A percentile compares a stretch with the other conserved stretches of the same genome.
Evolutionary conservation across 2,329 filamentous ascomycete species (phyloP).

Genomic region (Fusarium hostae): DNA sequence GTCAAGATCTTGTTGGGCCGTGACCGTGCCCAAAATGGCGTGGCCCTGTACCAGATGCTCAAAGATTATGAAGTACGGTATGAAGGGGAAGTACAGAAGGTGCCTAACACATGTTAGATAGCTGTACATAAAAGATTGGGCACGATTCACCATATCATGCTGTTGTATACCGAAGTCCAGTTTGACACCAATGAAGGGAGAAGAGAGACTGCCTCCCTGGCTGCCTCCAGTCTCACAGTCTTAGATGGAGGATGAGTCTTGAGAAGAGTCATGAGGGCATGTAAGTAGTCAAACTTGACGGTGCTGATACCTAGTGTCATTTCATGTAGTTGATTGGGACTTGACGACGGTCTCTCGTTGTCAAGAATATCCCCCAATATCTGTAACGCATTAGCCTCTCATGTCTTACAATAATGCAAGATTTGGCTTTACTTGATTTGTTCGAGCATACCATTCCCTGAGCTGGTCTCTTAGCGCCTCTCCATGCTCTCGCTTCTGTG

Average conservation of each 20-base stretch:
- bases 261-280: background rate
- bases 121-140: accelerated
- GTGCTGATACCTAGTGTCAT: conserved; percentile 12
- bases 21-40: accelerated
- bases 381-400: background rate
- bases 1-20: background rate
- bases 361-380: background rate
- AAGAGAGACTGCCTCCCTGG: background rate
- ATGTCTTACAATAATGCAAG: too few species aligned
- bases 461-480: background rate
- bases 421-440: too few species aligned
- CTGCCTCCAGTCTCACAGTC: background rate
- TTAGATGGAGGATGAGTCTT: background rate
- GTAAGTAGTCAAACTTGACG: conserved; percentile 3
- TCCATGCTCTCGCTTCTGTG: background rate
- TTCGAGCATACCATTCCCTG: background rate
- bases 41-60: background rate
- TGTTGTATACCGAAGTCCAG: conserved; percentile 9
- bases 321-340: background rate
- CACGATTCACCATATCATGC: conserved; percentile 2
- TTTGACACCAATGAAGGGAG: conserved; percentile 11
- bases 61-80: conserved; percentile 21
- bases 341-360: background rate
- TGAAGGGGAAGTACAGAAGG: conserved; percentile 14
- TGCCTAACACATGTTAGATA: background rate